Base-by-base conservation (phyloP, 2,329 filamentous ascomycete genomes). In the Exserohilum rostratum region DNA sequence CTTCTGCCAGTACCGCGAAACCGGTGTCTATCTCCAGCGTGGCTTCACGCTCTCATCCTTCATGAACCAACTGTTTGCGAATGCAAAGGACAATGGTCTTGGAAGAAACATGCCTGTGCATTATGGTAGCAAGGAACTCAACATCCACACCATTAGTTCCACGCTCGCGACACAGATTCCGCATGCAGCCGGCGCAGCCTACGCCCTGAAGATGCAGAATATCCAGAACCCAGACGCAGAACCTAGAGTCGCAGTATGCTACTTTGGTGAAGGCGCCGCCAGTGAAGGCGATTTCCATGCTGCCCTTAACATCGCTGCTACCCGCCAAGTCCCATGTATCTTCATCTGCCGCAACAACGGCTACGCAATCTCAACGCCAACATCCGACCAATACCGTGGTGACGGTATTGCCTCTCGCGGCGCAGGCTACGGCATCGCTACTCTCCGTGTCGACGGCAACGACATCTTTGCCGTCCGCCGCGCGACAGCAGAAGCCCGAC, bases 41-140 rank as follows among this genome's bases (percentile, higher is more conserved):
- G 95, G 95, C 3, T 97, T 93, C 73, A 90, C 86, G 0, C 82
- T 96, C 40, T 86, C 87, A 43, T 87, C 98, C 55, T 98, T 98
- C 70, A 98, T 99, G 95, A 89, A 86, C 66, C 95, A 99, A 74
- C 79, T 99, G 7, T 97, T 98, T 77, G 87, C 93, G 17, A 98
- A 96, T 71, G 84, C 80, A 50, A 85, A 91, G 60, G 95, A 99
- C 66, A 76, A 82, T 0, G 93, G 93, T 1, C 84, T 83, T 56
- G 95, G 93, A 1, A 86, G 93, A 59, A 98, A 96, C 69, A 99
- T 99, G 95, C 95, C 95, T 0, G 90, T 98, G 12, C 95, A 99
- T 77, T 99, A 98, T 69, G 93, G 93, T 42, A 92, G 89, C 74
- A 85, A 83, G 53, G 87, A 90, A 60, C 80, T 96, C 53, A 91